Conservation (phyloP, 805 yeast genomes). For the Yarrowia deformans region DNA sequence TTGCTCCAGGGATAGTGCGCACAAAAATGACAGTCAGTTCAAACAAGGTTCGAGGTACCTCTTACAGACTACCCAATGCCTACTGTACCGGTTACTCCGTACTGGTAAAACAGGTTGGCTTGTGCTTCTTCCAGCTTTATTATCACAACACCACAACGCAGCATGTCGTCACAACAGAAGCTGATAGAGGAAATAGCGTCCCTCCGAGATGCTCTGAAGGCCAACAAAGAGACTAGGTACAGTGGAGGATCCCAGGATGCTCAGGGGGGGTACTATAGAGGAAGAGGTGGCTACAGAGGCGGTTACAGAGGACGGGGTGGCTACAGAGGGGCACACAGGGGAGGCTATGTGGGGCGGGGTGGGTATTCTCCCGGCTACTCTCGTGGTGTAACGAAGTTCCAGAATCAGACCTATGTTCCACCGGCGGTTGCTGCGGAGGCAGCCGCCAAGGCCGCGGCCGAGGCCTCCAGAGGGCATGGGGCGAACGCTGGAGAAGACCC, state of each 20-base stretch:
- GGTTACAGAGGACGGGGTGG: slow-evolving; percentile 14
- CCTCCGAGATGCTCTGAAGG: slow-evolving; percentile 4
- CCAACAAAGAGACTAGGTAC: slow-evolving; percentile 26
- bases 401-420: slow-evolving; percentile 29
- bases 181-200: slow-evolving; percentile 36
- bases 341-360: slow-evolving; percentile 24
- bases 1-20: no score
- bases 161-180: slow-evolving; percentile 30
- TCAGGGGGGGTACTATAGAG: neutral
- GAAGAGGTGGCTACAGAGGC: slow-evolving; percentile 14
- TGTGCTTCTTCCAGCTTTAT: no score
- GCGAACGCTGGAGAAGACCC: neutral
- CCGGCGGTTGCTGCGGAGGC: slow-evolving; percentile 36
- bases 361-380: neutral
- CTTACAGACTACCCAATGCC: no score
- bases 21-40: no score
- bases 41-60: no score
- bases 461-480: neutral
- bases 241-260: slow-evolving; percentile 29
- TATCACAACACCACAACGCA: neutral
- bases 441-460: slow-evolving; percentile 21
- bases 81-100: no score
- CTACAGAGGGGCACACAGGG: slow-evolving; percentile 6
- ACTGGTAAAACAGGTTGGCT: no score
- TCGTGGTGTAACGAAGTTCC: slow-evolving; percentile 22